Evolutionary conservation across 129 eudicot species (phyloP), one percentile per base, ranked within the genome.

Genomic region (Ambrosia artemisiifolia): DNA sequence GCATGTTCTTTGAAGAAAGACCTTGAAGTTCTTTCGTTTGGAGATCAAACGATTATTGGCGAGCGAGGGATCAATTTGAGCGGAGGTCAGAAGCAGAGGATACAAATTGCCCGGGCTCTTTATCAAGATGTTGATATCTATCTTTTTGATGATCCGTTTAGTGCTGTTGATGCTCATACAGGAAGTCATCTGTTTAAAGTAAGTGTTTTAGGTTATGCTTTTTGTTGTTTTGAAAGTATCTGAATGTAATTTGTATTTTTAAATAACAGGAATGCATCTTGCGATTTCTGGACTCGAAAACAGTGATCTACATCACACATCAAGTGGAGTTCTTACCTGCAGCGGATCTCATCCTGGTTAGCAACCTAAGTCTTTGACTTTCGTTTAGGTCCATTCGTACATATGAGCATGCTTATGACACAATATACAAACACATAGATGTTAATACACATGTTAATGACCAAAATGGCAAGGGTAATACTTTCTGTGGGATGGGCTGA

Each of bases 261-360:
- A 2, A 8, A 24, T 51, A 63, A 74, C 70, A 91, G 96, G 90
- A 91, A 78, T 91, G 96, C 65, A 77, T 93, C 35, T 28, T 93
- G 71, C 82, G 80, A 13, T 84, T 89, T 57, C 64, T 93, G 77
- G 20, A 70, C 19, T 82, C 86, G 2, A 93, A 93, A 74, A 93
- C 95, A 0, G 88, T 93, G 64, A 72, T 93, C 43, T 93, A 85
- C 68, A 87, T 93, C 67, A 89, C 98, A 5, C 96, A 93, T 74
- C 98, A 90, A 79, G 91, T 93, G 10, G 98, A 93, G 79, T 93
- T 93, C 70, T 79, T 93, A 53, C 95, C 96, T 19, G 70, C 83
- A 67, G 96, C 95, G 3, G 96, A 90, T 82, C 74, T 93, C 19
- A 90, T 90, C 81, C 63, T 94, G 89, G 96, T 90, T 71, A 80